Evolutionary conservation across 257 asterid species (phyloP).

Genomic region (Thymus quinquecostatus): DNA sequence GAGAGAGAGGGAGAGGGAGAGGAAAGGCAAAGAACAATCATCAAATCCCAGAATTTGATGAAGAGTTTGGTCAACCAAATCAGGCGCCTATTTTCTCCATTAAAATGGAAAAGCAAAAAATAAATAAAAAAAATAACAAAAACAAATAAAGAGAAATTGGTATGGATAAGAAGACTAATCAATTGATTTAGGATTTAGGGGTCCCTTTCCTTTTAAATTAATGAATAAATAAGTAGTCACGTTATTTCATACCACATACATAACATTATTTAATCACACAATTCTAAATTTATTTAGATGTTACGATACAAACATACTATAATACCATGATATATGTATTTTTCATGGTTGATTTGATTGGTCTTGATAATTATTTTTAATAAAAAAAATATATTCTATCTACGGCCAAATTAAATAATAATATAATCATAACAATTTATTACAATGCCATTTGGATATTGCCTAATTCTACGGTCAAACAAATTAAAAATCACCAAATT

Average conservation of each 20-base stretch:
- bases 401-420: not conserved
- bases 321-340: too few species aligned
- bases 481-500: not conserved
- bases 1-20: not conserved
- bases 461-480: too few species aligned
- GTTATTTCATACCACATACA: not conserved
- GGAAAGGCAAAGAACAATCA: constrained; percentile 27
- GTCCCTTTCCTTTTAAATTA: not conserved
- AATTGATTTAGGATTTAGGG: not conserved
- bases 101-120: not conserved
- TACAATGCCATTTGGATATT: not conserved
- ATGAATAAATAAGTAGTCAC: constrained; percentile 5
- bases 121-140: not conserved
- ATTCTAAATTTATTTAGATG: too few species aligned
- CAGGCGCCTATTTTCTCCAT: constrained; percentile 24
- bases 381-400: not conserved
- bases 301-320: too few species aligned
- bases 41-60: constrained; percentile 30
- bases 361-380: too few species aligned
- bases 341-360: not conserved
- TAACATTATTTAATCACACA: too few species aligned
- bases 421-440: not conserved
- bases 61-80: constrained; percentile 40
- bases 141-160: constrained; percentile 17
- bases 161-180: constrained; percentile 4